Evolutionary conservation across 2,329 filamentous ascomycete genomes (phyloP).

Genomic region (Stagonosporopsis tanaceti): DNA sequence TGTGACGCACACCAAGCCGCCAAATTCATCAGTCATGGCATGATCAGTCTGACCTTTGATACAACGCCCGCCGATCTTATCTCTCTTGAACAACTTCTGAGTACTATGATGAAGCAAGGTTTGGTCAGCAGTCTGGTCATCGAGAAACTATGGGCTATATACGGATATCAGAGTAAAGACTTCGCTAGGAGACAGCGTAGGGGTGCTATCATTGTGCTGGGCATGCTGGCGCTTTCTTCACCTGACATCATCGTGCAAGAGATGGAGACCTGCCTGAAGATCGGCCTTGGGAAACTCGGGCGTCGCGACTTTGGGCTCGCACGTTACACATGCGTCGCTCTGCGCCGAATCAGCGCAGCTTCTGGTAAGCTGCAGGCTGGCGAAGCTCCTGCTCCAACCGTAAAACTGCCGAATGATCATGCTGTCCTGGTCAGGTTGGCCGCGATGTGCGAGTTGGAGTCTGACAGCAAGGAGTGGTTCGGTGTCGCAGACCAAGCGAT

Average conservation of each 20-base stretch:
- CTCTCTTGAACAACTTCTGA: constrained; percentile 90
- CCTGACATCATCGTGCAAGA: constrained; percentile 93
- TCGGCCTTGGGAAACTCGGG: constrained; percentile 83
- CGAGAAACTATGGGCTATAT: constrained; percentile 95
- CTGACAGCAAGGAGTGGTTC: constrained; percentile 91
- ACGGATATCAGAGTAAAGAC: constrained; percentile 86
- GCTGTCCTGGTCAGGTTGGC: constrained; percentile 83
- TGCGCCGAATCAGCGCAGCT: constrained; percentile 84
- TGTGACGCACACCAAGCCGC: constrained; percentile 90
- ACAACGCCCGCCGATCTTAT: constrained; percentile 94
- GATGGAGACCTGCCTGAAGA: constrained; percentile 91
- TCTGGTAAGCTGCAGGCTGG: constrained; percentile 71
- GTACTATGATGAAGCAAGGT: constrained; percentile 96
- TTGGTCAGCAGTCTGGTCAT: constrained; percentile 86
- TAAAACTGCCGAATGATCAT: constrained; percentile 89
- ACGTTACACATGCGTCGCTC: constrained; percentile 93
- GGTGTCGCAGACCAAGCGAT: constrained; percentile 96
- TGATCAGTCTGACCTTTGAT: constrained; percentile 98
- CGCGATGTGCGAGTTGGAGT: constrained; percentile 83
- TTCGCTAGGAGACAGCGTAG: constrained; percentile 91
- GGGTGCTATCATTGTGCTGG: constrained; percentile 93
- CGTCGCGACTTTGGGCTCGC: constrained; percentile 85
- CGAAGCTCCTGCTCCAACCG: constrained; percentile 63
- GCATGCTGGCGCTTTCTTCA: constrained; percentile 93
- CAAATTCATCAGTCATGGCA: constrained; percentile 95